A percentile compares a stretch with the other conserved stretches of the same genome.
Evolutionary conservation across 352 stramenopile genomes (phyloP).

Genomic region (Phytopythium vexans): DNA sequence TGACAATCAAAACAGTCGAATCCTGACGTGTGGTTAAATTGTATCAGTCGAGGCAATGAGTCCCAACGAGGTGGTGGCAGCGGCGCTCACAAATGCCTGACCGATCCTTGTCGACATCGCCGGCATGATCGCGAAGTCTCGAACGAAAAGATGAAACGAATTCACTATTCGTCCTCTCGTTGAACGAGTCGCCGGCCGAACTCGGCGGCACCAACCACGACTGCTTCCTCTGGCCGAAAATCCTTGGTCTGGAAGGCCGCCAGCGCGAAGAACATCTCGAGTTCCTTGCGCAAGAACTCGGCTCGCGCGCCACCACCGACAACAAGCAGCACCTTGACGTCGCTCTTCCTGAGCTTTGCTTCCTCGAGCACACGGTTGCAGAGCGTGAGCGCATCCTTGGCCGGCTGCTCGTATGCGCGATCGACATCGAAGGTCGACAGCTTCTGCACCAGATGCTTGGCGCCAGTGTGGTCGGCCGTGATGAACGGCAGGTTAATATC

Average conservation of each 20-base stretch:
- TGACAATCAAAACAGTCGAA: no score
- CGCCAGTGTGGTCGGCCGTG: constrained; percentile 59
- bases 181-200: constrained; percentile 44
- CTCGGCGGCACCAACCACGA: constrained; percentile 55
- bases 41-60: no score
- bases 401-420: constrained; percentile 36
- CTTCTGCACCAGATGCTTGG: constrained; percentile 70
- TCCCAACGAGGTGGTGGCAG: no score
- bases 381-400: constrained; percentile 26
- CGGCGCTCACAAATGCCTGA: not conserved
- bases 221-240: constrained; percentile 57
- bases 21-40: no score
- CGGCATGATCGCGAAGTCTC: no score
- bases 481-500: constrained; percentile 80
- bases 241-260: constrained; percentile 43
- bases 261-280: constrained; percentile 49
- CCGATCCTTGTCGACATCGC: not conserved
- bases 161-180: not conserved
- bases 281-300: constrained; percentile 41
- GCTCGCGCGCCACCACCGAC: constrained; percentile 53
- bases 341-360: constrained; percentile 29
- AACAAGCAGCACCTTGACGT: constrained; percentile 49
- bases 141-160: no score
- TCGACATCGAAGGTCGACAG: constrained; percentile 51
- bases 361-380: constrained; percentile 31